These are phyloP conservation scores for Aspergillus quadricinctus DNA, from an alignment of 2,329 filamentous ascomycete species.

Conservation along the genomic window DNA sequence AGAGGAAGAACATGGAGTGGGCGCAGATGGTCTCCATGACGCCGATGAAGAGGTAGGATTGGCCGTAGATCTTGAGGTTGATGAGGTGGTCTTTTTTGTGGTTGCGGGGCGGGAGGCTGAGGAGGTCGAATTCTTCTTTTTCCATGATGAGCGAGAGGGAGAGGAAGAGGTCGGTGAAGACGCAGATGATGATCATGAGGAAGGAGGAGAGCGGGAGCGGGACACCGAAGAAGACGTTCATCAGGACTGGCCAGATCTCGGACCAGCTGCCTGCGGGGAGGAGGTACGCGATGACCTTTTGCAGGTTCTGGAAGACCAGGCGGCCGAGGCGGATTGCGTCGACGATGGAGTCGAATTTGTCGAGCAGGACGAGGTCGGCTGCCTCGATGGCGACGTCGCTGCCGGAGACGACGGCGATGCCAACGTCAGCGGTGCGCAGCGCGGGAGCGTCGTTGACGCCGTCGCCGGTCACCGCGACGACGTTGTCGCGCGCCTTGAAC, in stretches of 20 bases:
- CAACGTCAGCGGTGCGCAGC: constrained; percentile 30
- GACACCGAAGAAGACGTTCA: constrained; percentile 55
- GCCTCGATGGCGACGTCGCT: constrained; percentile 41
- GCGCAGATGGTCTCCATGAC: constrained; percentile 49
- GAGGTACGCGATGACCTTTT: constrained; percentile 40
- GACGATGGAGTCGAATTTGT: constrained; percentile 32
- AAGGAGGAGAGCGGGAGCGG: constrained; percentile 50
- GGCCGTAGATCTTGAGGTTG: constrained; percentile 49
- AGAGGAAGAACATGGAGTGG: constrained; percentile 53
- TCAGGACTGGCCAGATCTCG: constrained; percentile 54
- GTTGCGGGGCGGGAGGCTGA: constrained; percentile 49
- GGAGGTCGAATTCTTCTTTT: constrained; percentile 52
- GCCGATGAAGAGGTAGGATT: constrained; percentile 52
- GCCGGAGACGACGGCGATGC: constrained; percentile 33
- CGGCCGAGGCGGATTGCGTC: constrained; percentile 30
- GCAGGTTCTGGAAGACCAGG: constrained; percentile 34
- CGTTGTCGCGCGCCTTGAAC: constrained; percentile 33
- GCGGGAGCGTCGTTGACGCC: constrained; percentile 36
- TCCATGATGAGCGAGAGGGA: constrained; percentile 53
- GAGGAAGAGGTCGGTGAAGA: constrained; percentile 53
- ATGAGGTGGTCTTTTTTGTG: constrained; percentile 50
- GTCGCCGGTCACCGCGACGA: constrained; percentile 40
- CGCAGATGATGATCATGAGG: constrained; percentile 57
- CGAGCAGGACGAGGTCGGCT: constrained; percentile 36
- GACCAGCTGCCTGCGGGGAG: constrained; percentile 53